Conservation (phyloP, 495 filamentous ascomycete species). For the Hapsidospora chrysogenum region DNA sequence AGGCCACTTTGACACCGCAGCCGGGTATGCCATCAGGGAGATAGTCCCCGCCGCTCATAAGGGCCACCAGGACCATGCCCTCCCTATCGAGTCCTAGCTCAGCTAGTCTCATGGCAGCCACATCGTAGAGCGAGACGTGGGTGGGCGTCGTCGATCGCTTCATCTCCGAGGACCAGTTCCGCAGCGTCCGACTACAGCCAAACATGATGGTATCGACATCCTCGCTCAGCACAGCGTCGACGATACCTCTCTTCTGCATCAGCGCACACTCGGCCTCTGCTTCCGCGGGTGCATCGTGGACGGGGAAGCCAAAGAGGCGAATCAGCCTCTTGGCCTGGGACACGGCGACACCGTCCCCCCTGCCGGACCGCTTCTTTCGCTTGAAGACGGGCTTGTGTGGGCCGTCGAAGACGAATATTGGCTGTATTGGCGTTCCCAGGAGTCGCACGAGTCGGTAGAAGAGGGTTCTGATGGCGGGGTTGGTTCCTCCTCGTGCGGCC, state of each 20-base stretch:
- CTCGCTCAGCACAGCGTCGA: conserved; percentile 91
- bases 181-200: conserved; percentile 58
- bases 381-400: conserved; percentile 83
- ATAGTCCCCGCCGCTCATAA: conserved; percentile 96
- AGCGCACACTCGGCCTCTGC: conserved; percentile 93
- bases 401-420: conserved; percentile 93
- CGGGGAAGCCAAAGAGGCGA: conserved; percentile 67
- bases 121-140: conserved; percentile 68
- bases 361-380: conserved; percentile 48
- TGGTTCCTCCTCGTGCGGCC: conserved; percentile 68
- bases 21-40: conserved; percentile 73
- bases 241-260: conserved; percentile 66
- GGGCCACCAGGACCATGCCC: conserved; percentile 85
- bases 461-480: conserved; percentile 80
- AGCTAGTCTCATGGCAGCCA: conserved; percentile 29
- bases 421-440: conserved; percentile 61
- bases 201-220: conserved; percentile 99
- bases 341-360: conserved; percentile 28
- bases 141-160: conserved; percentile 46
- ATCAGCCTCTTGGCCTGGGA: conserved; percentile 66
- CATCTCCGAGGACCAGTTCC: conserved; percentile 70
- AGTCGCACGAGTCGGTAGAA: conserved; percentile 85
- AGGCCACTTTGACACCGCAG: conserved; percentile 75
- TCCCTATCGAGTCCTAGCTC: conserved; percentile 50
- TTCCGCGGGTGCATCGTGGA: conserved; percentile 82